phyloP scores from a whole-genome alignment of 192 early-diverging fungal genomes.

The Geosiphon pyriformis region DNA sequence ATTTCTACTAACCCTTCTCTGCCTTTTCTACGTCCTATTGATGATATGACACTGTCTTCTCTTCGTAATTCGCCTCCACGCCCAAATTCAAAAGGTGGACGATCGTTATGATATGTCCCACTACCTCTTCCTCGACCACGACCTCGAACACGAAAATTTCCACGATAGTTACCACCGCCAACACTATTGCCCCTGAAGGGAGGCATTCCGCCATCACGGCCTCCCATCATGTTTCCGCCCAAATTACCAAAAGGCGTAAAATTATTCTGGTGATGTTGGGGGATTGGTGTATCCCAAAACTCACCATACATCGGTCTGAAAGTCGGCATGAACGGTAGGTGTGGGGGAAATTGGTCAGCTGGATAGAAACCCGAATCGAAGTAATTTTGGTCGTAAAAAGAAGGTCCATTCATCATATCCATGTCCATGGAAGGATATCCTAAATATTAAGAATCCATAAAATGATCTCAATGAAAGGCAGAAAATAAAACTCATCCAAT shows the following conservation, averaged over 20 bases:
- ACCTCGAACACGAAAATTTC: background rate
- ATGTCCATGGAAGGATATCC: conserved; percentile 13
- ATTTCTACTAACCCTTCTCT: background rate
- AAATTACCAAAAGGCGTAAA: conserved; percentile 17
- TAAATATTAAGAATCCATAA: no score
- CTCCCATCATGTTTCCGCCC: conserved; percentile 1
- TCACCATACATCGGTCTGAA: conserved; percentile 20
- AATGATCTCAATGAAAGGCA: no score
- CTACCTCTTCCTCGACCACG: background rate
- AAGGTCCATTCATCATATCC: conserved; percentile 17
- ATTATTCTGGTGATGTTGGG: background rate
- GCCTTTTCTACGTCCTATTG: conserved; percentile 1
- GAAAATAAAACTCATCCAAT: no score
- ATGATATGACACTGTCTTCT: background rate
- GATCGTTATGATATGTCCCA: background rate
- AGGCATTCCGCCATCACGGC: background rate
- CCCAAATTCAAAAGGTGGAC: background rate
- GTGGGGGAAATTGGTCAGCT: background rate
- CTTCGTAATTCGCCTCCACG: background rate
- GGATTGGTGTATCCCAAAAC: conserved; percentile 16
- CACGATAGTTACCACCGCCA: background rate
- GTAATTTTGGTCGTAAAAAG: conserved; percentile 17
- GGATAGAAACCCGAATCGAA: conserved; percentile 18
- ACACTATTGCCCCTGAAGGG: conserved; percentile 11
- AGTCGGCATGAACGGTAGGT: conserved; percentile 7